Base-by-base conservation (phyloP, 768 basidiomycete genomes). In the Amanita muscaria region DNA sequence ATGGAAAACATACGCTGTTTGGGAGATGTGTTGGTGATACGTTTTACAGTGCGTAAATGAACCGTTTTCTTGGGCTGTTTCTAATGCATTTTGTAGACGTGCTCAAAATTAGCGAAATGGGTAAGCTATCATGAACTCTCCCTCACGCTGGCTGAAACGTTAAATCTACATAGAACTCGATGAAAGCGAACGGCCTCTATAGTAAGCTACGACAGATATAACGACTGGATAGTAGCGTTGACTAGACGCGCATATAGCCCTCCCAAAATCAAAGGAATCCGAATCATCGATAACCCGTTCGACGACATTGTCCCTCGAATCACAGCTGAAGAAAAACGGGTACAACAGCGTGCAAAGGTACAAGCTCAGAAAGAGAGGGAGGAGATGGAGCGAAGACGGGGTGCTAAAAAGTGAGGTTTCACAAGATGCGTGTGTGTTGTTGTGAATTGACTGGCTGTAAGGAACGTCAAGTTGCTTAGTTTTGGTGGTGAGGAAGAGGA, bases 241-340 rank as follows among this genome's bases (percentile, higher is more conserved):
- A 6, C 12, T 46, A 30, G n/a, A n/a, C 10, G 10, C 15, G 16
- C 34, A 16, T 16, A 18, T 53, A 92, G 91, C 52, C 91, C 96
- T 2, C 92, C 94, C 0, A 92, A 86, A 59, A 94, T 99, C 59
- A 85, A 81, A 53, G 75, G 76, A 1, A 72, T 94, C 22, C 77
- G 81, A 8, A 86, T 99, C 42, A 58, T 90, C 23, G 91, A 96
- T 42, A 94, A 98, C 57, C 94, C 96, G 0, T 97, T 96, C 59
- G 77, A 83, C 43, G 93, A 98, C 57, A 96, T 98, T 51, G 76
- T 92, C 29, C 94, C 94, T 4, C 82, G 96, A 19, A 99, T 98
- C 49, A 99, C 96, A 1, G 91, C 92, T 1, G 89, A 80, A 2
- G 96, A 98, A 65, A 83, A 85, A 50, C 76, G 82, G 31, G 82